Evolutionary conservation across 169 alveolate species (phyloP).

Genomic region (Perkinsus marinus): DNA sequence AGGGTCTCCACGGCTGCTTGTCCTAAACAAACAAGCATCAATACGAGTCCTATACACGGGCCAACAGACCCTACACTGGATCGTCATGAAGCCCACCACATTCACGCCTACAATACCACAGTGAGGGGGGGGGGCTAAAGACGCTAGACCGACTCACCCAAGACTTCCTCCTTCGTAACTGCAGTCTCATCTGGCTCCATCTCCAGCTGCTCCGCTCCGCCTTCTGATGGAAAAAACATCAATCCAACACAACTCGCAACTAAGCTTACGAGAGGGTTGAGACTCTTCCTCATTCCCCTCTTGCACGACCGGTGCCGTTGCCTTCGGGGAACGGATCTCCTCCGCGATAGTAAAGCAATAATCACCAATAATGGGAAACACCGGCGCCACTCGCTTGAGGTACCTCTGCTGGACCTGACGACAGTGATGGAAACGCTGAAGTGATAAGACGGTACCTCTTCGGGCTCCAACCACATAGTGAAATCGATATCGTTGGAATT

Average conservation of each 20-base stretch:
- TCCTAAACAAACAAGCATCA: not conserved
- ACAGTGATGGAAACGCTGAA: not conserved
- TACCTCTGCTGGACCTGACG: not conserved
- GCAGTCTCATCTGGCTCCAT: not conserved
- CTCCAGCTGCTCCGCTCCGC: not conserved
- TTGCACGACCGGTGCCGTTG: not conserved
- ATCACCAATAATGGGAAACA: not conserved
- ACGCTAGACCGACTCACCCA: not conserved
- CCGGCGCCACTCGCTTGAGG: not conserved
- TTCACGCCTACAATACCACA: not conserved
- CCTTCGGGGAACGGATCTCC: not conserved
- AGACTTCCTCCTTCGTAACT: not conserved
- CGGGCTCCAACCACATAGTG: not conserved
- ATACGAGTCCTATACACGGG: not conserved
- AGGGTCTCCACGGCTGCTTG: not conserved
- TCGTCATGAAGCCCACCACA: not conserved
- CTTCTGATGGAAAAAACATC: not conserved
- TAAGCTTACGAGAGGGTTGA: not conserved
- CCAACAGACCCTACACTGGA: not conserved
- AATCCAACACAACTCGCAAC: not conserved
- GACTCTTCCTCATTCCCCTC: not conserved
- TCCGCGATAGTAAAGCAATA: not conserved
- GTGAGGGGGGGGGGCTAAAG: not conserved
- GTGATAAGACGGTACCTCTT: not conserved
- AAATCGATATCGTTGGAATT: not conserved